Base-by-base conservation (phyloP, 2,329 filamentous ascomycete species). In the Pyricularia grisea region DNA sequence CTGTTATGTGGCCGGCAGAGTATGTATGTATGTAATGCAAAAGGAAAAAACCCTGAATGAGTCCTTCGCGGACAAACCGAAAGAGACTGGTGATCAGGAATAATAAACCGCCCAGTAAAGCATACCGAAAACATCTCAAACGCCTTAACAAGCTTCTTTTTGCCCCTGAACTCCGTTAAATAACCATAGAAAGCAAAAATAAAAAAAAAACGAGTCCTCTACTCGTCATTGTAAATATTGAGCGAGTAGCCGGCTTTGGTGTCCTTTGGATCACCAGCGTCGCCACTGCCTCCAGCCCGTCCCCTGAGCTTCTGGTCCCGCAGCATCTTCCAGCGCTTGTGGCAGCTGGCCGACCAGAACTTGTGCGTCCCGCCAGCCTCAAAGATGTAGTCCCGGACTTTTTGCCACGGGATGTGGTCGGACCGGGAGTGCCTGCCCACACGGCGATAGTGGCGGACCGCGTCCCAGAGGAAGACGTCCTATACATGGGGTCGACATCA, bases 331-430 rank as follows among this genome's bases (percentile, higher is more conserved):
- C 85, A 89, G 70, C 84, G 83, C 77, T 85, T 87, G 50, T 83
- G 83, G 72, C 86, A 87, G 0, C 87, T 88, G 12, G 84, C 82
- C 71, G 84, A 82, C 10, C 86, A 86, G 73, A 89, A 90, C 65
- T 79, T 79, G 74, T 89, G 89, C 2, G 83, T 83, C 2, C 85
- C 86, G 1, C 85, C 86, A 60, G 83, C 76, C 0, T 78, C 71
- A 17, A 74, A 73, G 58, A 90, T 88, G 72, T 84, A 84, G 25
- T 84, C 78, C 0, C 84, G 82, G 2, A 89, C 84, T 30, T 80
- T 76, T 73, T 87, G 87, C 88, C 87, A 90, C 2, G 84, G 80
- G 12, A 85, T 78, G 73, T 81, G 85, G 70, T 73, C 71, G 2
- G 60, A 63, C 27, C 74, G 73, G 3, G 71, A 71, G 4, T 76